Base-by-base conservation (phyloP, 2,329 filamentous ascomycete genomes). In the Fusarium anguioides region DNA sequence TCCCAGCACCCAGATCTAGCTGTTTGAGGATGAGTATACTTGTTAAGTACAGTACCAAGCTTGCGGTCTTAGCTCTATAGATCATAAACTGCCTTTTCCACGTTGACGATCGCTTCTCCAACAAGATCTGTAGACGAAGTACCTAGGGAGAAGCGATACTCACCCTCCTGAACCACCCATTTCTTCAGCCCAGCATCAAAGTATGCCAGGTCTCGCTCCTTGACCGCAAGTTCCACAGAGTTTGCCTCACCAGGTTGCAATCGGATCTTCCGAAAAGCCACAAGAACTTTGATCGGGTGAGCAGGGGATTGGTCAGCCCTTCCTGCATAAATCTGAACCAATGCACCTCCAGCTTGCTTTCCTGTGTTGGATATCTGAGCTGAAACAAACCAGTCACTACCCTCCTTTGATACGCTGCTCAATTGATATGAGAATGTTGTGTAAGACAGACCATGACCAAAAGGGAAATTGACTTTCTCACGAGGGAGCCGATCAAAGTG, bases 361-460 rank as follows among this genome's bases (percentile, higher is more conserved):
- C 89, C 89, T 0, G 81, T 85, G 72, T 92, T 92, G 29, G 81
- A 81, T 8, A 92, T 77, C 0, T 79, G 79, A 5, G 86, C 78
- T 0, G 77, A 78, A 5, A 86, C 82, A 8, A 69, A 71, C 33
- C 88, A 89, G 7, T 14, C 81, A 82, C 8, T 29, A 1, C 71
- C 73, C 9, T 79, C 77, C 17, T 81, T 66, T 2, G 72, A 46
- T 5, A 76, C 74, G 2, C 68, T 66, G 21, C 75, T 72, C 71
- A 90, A 82, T 29, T 89, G 82, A 20, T 65, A 68, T 12, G 84
- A 78, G 75, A 91, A 93, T 0, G 79, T 83, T 1, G 89, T 89
- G 76, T 93, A 91, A 2, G 87, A 89, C 3, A 91, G 78, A 5
- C 89, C 89, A 66, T 88, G 84, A 4, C 89, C 89, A 68, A 92